These are phyloP conservation scores for Ulota crispa DNA, from an alignment of 225 moss, liverwort and hornwort species.

Conservation along the genomic window DNA sequence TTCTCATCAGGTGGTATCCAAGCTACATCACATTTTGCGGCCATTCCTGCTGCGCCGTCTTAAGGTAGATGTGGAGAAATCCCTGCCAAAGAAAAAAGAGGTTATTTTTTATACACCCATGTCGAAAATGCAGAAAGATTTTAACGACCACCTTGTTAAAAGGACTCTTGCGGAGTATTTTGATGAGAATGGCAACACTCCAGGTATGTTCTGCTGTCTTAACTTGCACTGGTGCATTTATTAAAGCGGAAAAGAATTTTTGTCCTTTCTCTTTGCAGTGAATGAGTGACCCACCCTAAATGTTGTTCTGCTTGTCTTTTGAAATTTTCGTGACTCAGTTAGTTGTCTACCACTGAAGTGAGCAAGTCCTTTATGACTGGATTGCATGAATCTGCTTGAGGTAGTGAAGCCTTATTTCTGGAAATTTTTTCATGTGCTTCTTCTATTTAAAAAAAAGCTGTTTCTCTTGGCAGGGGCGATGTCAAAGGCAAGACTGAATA, in stretches of 20 bases:
- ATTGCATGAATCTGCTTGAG: neutral
- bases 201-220: constrained; percentile 34
- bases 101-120: constrained; percentile 82
- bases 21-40: constrained; percentile 76
- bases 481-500: constrained; percentile 60
- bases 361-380: neutral
- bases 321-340: neutral
- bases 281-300: neutral
- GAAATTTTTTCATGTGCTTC: neutral
- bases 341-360: neutral
- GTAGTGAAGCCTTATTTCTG: neutral
- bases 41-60: constrained; percentile 87
- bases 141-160: constrained; percentile 59
- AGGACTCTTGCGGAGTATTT: constrained; percentile 80
- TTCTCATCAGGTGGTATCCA: constrained; percentile 64
- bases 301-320: neutral
- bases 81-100: constrained; percentile 85
- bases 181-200: constrained; percentile 39
- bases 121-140: constrained; percentile 60
- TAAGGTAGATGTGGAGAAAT: constrained; percentile 86
- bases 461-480: constrained; percentile 35
- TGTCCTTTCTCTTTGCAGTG: neutral
- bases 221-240: neutral
- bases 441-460: neutral
- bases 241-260: neutral